These are phyloP conservation scores for Nymphaea thermarum DNA, from an alignment of 164 flowering plant genomes.

Conservation along the genomic window DNA sequence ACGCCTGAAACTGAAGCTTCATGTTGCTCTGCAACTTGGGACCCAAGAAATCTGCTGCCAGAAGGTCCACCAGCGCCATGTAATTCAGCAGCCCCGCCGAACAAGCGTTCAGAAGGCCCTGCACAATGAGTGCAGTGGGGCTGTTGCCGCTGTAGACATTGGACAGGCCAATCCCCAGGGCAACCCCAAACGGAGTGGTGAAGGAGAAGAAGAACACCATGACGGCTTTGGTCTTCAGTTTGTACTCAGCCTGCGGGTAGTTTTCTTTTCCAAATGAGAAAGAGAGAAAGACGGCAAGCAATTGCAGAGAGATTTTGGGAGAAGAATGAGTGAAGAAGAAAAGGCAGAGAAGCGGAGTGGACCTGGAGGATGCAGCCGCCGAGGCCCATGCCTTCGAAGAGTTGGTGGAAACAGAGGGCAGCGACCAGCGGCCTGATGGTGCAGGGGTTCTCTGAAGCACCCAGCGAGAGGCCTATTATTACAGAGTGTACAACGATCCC, in stretches of 20 bases:
- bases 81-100: conserved; percentile 17
- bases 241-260: conserved; percentile 10
- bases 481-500: conserved; percentile 16
- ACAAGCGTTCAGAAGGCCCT: conserved; percentile 12
- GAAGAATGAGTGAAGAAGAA: neutral
- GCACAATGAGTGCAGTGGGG: conserved; percentile 10
- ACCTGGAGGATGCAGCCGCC: conserved; percentile 14
- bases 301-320: neutral
- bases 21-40: conserved; percentile 8
- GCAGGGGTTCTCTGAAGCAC: conserved; percentile 10
- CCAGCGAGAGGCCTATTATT: conserved; percentile 12
- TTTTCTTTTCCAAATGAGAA: neutral
- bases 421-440: conserved; percentile 13
- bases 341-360: neutral
- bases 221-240: neutral
- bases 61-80: conserved; percentile 17
- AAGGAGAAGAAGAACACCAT: conserved; percentile 15
- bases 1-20: conserved; percentile 8
- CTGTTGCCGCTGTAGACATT: conserved; percentile 11
- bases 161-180: conserved; percentile 6
- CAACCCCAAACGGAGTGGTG: conserved; percentile 14
- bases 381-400: conserved; percentile 19
- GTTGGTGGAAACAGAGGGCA: conserved; percentile 17
- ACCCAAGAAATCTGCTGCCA: conserved; percentile 13
- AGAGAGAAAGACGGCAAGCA: neutral